Evolutionary conservation across 345 rosid genomes (phyloP), one percentile per base, ranked within the genome.

Genomic region (Eucalyptus marginata): DNA sequence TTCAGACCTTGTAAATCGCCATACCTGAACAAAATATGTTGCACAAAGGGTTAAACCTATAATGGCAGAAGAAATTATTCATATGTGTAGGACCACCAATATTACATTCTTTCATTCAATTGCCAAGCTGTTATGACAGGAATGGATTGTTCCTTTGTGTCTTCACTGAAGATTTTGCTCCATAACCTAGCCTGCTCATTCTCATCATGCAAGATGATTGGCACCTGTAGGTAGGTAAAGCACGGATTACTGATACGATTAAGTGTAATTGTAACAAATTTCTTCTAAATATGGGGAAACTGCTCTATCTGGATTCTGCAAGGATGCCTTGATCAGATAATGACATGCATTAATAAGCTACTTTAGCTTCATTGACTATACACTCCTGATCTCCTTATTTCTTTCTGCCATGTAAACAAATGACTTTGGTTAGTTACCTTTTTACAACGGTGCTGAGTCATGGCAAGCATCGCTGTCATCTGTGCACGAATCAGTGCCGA

Each of bases 401-500:
- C 47, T 76, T 76, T 40, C 83, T 11, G 84, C 29, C 84, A 76
- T 20, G 29, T 43, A 76, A 76, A 40, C 7, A 1, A 3, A 76
- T 76, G 47, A 76, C 84, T 40, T 6, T 20, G 84, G 29, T 76
- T 36, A 76, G 27, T 87, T 92, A 97, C 99, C 98, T 96, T 98
- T 91, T 88, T 96, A 89, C 96, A 94, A 4, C 99, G 98, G 91
- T 98, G 99, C 92, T 98, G 98, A 58, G 96, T 97, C 99, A 98
- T 98, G 49, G 99, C 99, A 91, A 97, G 98, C 99, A 97, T 96
- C 10, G 99, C 99, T 7, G 99, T 98, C 99, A 97, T 98, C 90
- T 98, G 99, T 17, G 99, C 99, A 91, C 99, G 99, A 89, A 98
- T 97, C 54, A 98, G 91, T 62, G 99, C 94, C 0, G 99, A 98